Base-by-base conservation (phyloP, 2,329 filamentous ascomycete genomes). In the Apiospora malaysiana region DNA sequence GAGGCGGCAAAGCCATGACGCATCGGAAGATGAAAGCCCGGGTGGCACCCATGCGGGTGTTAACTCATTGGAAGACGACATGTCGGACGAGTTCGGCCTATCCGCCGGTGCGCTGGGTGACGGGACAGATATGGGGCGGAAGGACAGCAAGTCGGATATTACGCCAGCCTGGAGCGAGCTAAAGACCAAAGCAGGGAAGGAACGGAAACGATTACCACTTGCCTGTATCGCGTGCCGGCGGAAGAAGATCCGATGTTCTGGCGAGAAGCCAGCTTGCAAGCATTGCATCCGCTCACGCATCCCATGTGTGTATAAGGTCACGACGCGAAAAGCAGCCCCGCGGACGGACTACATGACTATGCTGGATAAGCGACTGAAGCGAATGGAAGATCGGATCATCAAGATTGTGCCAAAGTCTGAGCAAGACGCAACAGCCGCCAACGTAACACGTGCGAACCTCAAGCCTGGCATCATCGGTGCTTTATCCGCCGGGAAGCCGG, bases 291-390 rank as follows among this genome's bases (percentile, higher is more conserved):
- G 95, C 70, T 97, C 95, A 68, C 90, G 95, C 59, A 97, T 97
- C 76, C 95, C 95, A 1, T 99, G 96, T 80, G 95, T 98, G 5
- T 99, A 98, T 87, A 98, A 98, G 79, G 94, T 97, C 72, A 98
- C 95, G 0, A 94, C 95, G 4, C 89, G 96, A 72, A 98, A 98
- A 81, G 94, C 95, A 1, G 94, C 95, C 4, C 96, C 96, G 2
- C 89, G 96, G 69, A 98, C 96, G 23, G 96, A 98, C 82, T 98
- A 98, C 82, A 98, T 98, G 96, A 94, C 95, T 56, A 98, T 98
- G 94, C 84, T 98, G 76, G 96, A 98, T 83, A 98, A 97, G 83
- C 89, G 96, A 69, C 82, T 98, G 75, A 98, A 97, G 85, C 88
- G 95, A 71, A 98, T 98, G 96, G 96, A 99, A 82, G 95, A 98